These are phyloP conservation scores for Cutaneotrichosporon sp. DNA, from an alignment of 1,284 basidiomycete genomes.

Conservation along the genomic window DNA sequence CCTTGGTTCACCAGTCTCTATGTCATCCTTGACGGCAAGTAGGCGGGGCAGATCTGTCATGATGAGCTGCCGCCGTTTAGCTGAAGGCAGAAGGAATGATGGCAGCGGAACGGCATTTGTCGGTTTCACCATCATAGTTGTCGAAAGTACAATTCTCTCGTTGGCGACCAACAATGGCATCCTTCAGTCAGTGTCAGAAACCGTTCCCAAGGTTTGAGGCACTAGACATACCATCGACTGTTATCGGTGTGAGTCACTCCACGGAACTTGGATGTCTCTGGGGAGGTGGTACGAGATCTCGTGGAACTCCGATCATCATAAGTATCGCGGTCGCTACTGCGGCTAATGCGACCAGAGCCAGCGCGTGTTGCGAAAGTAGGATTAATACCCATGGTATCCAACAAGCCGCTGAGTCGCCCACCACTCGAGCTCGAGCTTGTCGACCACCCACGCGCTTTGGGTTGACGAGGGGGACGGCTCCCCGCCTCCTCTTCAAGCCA, in stretches of 20 bases:
- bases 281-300: slow-evolving; percentile 4
- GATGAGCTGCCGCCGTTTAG: slow-evolving; percentile 50
- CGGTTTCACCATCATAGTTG: slow-evolving; percentile 44
- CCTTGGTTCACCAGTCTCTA: slow-evolving; percentile 12
- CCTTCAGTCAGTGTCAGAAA: slow-evolving; percentile 1
- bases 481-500: slow-evolving; percentile 27
- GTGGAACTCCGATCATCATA: not conserved
- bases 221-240: slow-evolving; percentile 22
- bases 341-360: slow-evolving; percentile 10
- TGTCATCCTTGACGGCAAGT: slow-evolving; percentile 52
- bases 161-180: slow-evolving; percentile 38
- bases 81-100: slow-evolving; percentile 42
- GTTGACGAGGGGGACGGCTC: not conserved
- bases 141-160: slow-evolving; percentile 46
- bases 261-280: not conserved
- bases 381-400: slow-evolving; percentile 38
- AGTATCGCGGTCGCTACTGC: slow-evolving; percentile 12
- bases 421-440: slow-evolving; percentile 35
- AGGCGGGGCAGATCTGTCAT: slow-evolving; percentile 54
- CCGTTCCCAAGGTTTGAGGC: not conserved
- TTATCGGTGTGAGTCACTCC: slow-evolving; percentile 13
- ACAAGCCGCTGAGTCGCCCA: slow-evolving; percentile 28
- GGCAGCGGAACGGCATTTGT: slow-evolving; percentile 36
- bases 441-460: slow-evolving; percentile 20
- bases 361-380: slow-evolving; percentile 11